Conservation (phyloP, 176 grass and related monocot species). For the Oryza rufipogon region DNA sequence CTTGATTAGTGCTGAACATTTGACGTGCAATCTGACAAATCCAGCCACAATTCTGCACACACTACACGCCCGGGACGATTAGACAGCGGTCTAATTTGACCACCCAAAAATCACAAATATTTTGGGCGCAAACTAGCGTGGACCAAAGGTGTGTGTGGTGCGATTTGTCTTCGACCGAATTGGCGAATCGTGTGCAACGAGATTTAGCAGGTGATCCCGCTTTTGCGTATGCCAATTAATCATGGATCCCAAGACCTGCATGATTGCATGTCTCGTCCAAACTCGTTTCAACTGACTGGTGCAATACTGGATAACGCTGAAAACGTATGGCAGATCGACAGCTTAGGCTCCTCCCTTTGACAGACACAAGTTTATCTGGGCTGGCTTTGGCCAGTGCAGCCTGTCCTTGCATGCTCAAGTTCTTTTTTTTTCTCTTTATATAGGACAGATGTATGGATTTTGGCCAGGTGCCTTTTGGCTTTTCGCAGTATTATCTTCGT, state of each 20-base stretch:
- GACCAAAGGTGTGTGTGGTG: conserved; percentile 36
- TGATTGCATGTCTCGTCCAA: not conserved
- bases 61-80: not conserved
- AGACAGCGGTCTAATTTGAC: conserved; percentile 39
- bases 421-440: too few relatives aligned
- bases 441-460: too few relatives aligned
- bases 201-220: not conserved
- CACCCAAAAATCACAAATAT: not conserved
- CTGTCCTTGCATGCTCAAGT: too few relatives aligned
- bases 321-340: not conserved
- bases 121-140: not conserved
- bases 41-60: conserved; percentile 21
- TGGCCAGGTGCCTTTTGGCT: too few relatives aligned
- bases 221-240: not conserved
- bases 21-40: not conserved
- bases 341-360: not conserved
- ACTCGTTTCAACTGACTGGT: not conserved
- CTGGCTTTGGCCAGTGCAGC: too few relatives aligned
- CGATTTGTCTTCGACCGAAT: not conserved
- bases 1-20: not conserved
- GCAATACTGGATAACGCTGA: not conserved
- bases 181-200: not conserved
- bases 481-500: too few relatives aligned
- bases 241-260: not conserved
- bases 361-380: too few relatives aligned